phyloP scores from a whole-genome alignment of 139 green algal genomes.

The Coccomyxa sp. region DNA sequence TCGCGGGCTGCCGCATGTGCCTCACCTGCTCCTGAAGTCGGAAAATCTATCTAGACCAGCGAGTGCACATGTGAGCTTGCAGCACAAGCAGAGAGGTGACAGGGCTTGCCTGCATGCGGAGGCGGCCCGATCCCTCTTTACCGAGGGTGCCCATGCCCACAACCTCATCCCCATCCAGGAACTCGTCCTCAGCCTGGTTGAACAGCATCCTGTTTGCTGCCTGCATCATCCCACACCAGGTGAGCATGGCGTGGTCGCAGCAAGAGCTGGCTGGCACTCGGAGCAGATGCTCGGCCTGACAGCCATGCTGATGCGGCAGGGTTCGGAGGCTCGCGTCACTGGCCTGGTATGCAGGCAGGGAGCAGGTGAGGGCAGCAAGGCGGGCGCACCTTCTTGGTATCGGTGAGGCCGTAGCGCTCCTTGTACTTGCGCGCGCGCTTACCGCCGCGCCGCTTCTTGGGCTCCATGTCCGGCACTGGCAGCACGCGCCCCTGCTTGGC shows the following conservation, averaged over 20 bases:
- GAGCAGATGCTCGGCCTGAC: too few relatives aligned
- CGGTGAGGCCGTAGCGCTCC: slow-evolving; percentile 83
- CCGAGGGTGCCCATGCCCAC: slow-evolving; percentile 85
- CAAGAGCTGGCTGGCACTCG: too few relatives aligned
- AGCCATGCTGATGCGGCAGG: too few relatives aligned
- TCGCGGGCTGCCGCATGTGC: too few relatives aligned
- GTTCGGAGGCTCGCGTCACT: too few relatives aligned
- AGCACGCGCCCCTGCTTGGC: slow-evolving; percentile 75
- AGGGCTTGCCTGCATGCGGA: slow-evolving; percentile 44
- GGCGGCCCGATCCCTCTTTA: slow-evolving; percentile 73
- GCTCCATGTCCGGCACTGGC: slow-evolving; percentile 78
- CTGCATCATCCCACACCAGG: slow-evolving; percentile 28
- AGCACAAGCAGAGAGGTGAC: neutral
- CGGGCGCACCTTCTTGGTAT: slow-evolving; percentile 16
- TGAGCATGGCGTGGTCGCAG: too few relatives aligned
- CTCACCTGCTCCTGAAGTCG: too few relatives aligned
- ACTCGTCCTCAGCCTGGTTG: slow-evolving; percentile 90
- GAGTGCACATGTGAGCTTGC: too few relatives aligned
- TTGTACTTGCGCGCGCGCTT: slow-evolving; percentile 87
- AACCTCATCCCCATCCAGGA: slow-evolving; percentile 86
- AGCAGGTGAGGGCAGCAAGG: slow-evolving; percentile 11
- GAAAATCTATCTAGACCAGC: too few relatives aligned
- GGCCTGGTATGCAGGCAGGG: too few relatives aligned
- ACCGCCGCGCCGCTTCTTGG: slow-evolving; percentile 89
- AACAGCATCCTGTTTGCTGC: slow-evolving; percentile 93